phyloP scores from a whole-genome alignment of 768 basidiomycete species.

The Suillus discolor region DNA sequence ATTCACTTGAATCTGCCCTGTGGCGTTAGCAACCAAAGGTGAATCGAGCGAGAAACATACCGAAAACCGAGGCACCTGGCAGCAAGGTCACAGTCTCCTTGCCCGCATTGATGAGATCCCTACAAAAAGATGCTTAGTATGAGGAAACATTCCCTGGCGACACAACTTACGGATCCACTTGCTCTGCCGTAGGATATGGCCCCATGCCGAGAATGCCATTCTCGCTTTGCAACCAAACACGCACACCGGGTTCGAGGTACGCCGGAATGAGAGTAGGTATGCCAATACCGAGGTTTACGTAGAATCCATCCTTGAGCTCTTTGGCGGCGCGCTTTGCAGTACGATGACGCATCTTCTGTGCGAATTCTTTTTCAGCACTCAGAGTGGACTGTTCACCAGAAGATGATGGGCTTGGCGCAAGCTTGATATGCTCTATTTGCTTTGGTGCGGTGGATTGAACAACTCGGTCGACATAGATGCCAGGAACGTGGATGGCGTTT shows the following conservation, averaged over 20 bases:
- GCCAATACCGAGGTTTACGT: conserved; percentile 89
- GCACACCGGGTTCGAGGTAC: conserved; percentile 68
- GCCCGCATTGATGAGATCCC: conserved; percentile 92
- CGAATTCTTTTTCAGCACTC: conserved; percentile 54
- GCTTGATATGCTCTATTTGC: conserved; percentile 72
- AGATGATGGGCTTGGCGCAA: conserved; percentile 51
- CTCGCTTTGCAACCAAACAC: conserved; percentile 91
- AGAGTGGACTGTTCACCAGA: conserved; percentile 27
- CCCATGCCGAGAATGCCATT: conserved; percentile 91
- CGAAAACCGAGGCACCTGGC: conserved; percentile 91
- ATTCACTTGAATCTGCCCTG: conserved; percentile 79
- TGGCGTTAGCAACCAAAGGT: conserved; percentile 4
- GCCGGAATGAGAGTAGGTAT: conserved; percentile 91
- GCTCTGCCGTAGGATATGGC: conserved; percentile 81
- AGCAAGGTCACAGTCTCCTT: conserved; percentile 94
- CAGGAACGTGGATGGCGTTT: conserved; percentile 79
- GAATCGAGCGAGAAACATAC: conserved; percentile 40
- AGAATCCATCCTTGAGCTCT: conserved; percentile 86
- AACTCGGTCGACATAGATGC: conserved; percentile 88
- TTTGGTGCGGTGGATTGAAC: conserved; percentile 78
- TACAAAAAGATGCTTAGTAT: conserved; percentile 29
- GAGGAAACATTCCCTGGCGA: conserved; percentile 1
- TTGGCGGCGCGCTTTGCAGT: conserved; percentile 88
- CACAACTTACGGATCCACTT: conserved; percentile 76
- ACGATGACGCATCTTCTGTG: conserved; percentile 60